These are phyloP conservation scores for Colletotrichum costaricense DNA, from an alignment of 2,329 filamentous ascomycete genomes.

Conservation along the genomic window DNA sequence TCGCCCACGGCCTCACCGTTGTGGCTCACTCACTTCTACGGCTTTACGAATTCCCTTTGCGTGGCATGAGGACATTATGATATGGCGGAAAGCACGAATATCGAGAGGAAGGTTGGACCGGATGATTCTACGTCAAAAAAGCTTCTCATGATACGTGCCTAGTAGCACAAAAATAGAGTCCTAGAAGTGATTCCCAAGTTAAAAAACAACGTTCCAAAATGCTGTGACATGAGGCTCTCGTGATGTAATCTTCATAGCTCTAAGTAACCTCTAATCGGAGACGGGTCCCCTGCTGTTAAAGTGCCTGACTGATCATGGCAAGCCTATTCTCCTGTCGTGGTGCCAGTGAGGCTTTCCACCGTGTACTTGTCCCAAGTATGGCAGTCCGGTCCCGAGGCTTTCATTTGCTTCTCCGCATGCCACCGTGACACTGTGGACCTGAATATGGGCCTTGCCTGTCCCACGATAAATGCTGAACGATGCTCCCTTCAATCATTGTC, in stretches of 20 bases:
- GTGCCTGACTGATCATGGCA: too few species aligned
- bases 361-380: neutral
- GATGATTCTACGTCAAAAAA: slow-evolving; percentile 51
- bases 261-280: too few species aligned
- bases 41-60: slow-evolving; percentile 56
- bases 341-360: neutral
- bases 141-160: slow-evolving; percentile 57
- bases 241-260: fast-evolving
- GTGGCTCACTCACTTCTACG: slow-evolving; percentile 53
- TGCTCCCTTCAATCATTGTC: too few species aligned
- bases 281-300: too few species aligned
- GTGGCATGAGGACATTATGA: slow-evolving; percentile 56
- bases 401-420: neutral
- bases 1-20: slow-evolving; percentile 9
- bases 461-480: too few species aligned
- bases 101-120: slow-evolving; percentile 53
- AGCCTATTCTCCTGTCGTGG: too few species aligned
- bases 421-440: neutral
- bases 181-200: slow-evolving; percentile 40
- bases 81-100: slow-evolving; percentile 55
- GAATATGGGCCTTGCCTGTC: neutral
- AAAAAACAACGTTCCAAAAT: neutral
- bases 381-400: neutral
- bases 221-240: neutral
- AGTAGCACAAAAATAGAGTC: slow-evolving; percentile 61